A percentile compares a stretch with the other conserved stretches of the same genome.
phyloP scores from a whole-genome alignment of 768 basidiomycete species.

The Leccinum aurantiacum region DNA sequence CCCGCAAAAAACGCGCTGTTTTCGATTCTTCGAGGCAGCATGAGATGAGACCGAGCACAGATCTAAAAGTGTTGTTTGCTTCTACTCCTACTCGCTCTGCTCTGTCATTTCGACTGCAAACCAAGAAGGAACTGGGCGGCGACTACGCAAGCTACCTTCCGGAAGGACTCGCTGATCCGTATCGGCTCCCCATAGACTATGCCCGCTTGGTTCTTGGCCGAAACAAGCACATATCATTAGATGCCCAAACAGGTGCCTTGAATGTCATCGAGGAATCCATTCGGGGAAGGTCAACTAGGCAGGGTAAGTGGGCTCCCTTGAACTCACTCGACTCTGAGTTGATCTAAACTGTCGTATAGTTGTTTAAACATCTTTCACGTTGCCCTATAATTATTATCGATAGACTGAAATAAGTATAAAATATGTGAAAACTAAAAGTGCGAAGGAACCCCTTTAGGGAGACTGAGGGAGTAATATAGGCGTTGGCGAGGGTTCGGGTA shows the following conservation, averaged over 20 bases:
- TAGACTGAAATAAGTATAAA: conserved; percentile 33
- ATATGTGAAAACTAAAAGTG: conserved; percentile 20
- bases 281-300: conserved; percentile 7
- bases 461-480: conserved; percentile 13
- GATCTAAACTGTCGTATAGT: conserved; percentile 7
- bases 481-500: conserved; percentile 4
- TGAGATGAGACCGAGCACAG: conserved; percentile 23
- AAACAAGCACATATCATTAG: conserved; percentile 42
- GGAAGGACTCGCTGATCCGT: conserved; percentile 26
- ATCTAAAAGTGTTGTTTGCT: conserved; percentile 23
- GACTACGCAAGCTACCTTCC: conserved; percentile 52
- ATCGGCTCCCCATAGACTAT: conserved; percentile 39
- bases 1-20: conserved; percentile 7
- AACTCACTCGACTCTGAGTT: not conserved
- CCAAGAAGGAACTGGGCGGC: conserved; percentile 43
- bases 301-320: conserved; percentile 11
- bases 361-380: conserved; percentile 10
- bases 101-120: conserved; percentile 24
- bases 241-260: conserved; percentile 40
- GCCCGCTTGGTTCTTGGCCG: conserved; percentile 45
- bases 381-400: not conserved
- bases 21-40: conserved; percentile 10
- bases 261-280: conserved; percentile 35
- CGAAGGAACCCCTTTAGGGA: conserved; percentile 4
- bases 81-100: conserved; percentile 2